Percentiles rank a stretch among this genome's conserved stretches.
Evolutionary conservation across 768 basidiomycete species (phyloP).

Genomic region (Grammothele lineata): DNA sequence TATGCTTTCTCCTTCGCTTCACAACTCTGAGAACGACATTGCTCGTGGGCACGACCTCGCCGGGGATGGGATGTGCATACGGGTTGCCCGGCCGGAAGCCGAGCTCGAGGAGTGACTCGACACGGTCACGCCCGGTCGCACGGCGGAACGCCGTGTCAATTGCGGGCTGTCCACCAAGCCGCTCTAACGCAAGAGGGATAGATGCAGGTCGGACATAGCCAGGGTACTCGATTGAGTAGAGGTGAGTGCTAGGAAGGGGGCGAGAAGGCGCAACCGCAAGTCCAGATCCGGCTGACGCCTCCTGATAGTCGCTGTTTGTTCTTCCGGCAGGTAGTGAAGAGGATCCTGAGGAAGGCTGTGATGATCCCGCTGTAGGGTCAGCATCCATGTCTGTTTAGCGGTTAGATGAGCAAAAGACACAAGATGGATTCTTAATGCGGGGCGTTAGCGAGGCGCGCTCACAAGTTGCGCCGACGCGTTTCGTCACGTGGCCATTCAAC

Average conservation of each 20-base stretch:
- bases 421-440: too few relatives aligned
- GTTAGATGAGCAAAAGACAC: too few relatives aligned
- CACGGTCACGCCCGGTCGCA: slow-evolving; percentile 43
- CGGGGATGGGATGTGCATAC: slow-evolving; percentile 81
- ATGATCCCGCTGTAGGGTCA: slow-evolving; percentile 8
- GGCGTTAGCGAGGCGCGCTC: too few relatives aligned
- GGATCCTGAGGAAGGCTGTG: not conserved
- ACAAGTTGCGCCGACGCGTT: too few relatives aligned
- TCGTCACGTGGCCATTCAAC: too few relatives aligned
- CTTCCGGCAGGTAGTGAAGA: slow-evolving; percentile 3
- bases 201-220: slow-evolving; percentile 72
- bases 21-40: slow-evolving; percentile 87
- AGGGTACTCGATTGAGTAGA: slow-evolving; percentile 87
- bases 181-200: slow-evolving; percentile 55
- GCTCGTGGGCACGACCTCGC: slow-evolving; percentile 69
- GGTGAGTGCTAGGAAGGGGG: slow-evolving; percentile 52
- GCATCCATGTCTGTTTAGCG: not conserved
- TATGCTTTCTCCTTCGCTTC: slow-evolving; percentile 57
- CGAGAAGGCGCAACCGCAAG: slow-evolving; percentile 32
- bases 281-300: too few relatives aligned
- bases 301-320: not conserved
- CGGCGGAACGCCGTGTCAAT: slow-evolving; percentile 78
- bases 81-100: slow-evolving; percentile 68
- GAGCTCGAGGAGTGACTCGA: slow-evolving; percentile 70
- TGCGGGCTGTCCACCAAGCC: slow-evolving; percentile 63